Percentiles rank a stretch among this genome's conserved stretches.
Evolutionary conservation across 495 filamentous ascomycete genomes (phyloP).

Genomic region (Rhypophila decipiens): DNA sequence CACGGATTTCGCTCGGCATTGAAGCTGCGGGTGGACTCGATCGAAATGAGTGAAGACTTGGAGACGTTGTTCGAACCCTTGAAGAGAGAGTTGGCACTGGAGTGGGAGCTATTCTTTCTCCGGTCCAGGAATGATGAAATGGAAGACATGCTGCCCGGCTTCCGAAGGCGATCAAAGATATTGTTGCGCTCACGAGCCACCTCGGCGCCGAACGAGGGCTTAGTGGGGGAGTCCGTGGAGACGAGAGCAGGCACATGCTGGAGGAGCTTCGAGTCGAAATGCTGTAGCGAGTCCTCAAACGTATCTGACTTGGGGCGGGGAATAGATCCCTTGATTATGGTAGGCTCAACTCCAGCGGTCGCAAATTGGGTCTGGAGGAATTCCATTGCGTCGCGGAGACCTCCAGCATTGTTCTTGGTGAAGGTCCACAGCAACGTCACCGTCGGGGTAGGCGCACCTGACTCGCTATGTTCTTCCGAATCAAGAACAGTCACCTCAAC

Average conservation of each 20-base stretch:
- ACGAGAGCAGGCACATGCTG: conserved; percentile 80
- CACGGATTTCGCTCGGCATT: conserved; percentile 89
- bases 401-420: conserved; percentile 95
- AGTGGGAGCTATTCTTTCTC: conserved; percentile 84
- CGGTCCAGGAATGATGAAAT: conserved; percentile 88
- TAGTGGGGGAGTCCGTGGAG: conserved; percentile 77
- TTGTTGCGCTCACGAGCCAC: conserved; percentile 67
- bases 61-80: conserved; percentile 92
- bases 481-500: conserved; percentile 69
- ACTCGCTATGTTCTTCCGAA: conserved; percentile 44
- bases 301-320: conserved; percentile 96
- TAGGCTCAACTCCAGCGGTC: conserved; percentile 75
- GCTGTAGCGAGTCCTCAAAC: conserved; percentile 92
- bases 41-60: conserved; percentile 86
- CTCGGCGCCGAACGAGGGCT: conserved; percentile 70
- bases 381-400: conserved; percentile 92
- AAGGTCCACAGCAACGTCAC: conserved; percentile 57
- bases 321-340: conserved; percentile 83
- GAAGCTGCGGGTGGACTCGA: conserved; percentile 82
- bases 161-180: conserved; percentile 76
- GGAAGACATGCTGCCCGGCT: conserved; percentile 87
- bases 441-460: conserved; percentile 46
- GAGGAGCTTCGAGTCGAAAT: conserved; percentile 92
- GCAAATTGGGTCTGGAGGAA: conserved; percentile 80
- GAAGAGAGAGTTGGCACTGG: conserved; percentile 72